Conservation (phyloP, 345 rosid species). For the Viola odorata region DNA sequence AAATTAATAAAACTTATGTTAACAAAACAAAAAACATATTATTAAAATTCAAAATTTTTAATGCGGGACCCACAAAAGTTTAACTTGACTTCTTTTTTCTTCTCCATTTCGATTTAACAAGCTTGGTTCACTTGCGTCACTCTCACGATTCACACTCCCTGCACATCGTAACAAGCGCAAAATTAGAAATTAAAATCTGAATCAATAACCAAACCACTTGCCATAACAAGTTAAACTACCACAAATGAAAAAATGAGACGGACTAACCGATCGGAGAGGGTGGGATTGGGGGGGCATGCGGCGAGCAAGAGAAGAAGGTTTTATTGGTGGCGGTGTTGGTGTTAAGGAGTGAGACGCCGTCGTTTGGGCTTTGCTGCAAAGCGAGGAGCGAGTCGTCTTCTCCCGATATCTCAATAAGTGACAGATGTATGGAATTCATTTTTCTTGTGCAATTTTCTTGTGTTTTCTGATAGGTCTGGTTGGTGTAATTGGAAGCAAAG, state of each 20-base stretch:
- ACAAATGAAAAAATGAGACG: too few species aligned
- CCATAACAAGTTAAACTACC: too few species aligned
- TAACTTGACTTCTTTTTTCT: too few species aligned
- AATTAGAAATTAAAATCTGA: not conserved
- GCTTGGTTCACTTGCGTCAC: slow-evolving; percentile 14
- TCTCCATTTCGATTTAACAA: too few species aligned
- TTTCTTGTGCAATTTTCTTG: too few species aligned
- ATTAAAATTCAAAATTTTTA: too few species aligned
- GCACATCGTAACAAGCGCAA: not conserved
- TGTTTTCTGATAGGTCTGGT: too few species aligned
- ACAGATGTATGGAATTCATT: slow-evolving; percentile 57
- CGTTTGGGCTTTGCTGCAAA: slow-evolving; percentile 21
- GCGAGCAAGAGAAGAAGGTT: slow-evolving; percentile 54
- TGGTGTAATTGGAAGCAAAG: too few species aligned
- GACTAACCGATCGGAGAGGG: slow-evolving; percentile 32
- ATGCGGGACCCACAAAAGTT: too few species aligned
- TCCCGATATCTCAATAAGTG: slow-evolving; percentile 55
- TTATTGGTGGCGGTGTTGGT: slow-evolving; percentile 3
- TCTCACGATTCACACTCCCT: slow-evolving; percentile 9
- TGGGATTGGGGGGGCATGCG: slow-evolving; percentile 27
- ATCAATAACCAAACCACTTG: too few species aligned
- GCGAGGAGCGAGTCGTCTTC: slow-evolving; percentile 57
- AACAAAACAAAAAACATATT: too few species aligned
- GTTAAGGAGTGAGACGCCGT: slow-evolving; percentile 10
- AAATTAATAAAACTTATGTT: too few species aligned